These are phyloP conservation scores for Yamadazyma takamatsuzukensis DNA, from an alignment of 805 yeast species.

Conservation along the genomic window DNA sequence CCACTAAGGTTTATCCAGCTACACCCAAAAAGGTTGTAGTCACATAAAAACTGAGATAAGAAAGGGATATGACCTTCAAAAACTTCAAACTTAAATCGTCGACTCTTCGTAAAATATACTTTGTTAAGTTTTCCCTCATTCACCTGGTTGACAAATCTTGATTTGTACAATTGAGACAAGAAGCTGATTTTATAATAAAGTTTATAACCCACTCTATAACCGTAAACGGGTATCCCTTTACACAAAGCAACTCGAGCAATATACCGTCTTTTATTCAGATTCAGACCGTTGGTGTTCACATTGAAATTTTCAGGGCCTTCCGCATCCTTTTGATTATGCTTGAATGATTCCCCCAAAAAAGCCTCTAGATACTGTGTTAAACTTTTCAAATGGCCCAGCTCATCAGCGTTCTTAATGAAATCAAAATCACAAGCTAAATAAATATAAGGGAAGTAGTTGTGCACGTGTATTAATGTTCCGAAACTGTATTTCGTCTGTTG, in stretches of 20 bases:
- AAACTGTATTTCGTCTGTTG: conserved; percentile 17
- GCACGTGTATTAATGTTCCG: conserved; percentile 60
- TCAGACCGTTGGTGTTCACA: conserved; percentile 11
- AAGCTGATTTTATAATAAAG: conserved; percentile 66
- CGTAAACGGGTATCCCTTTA: conserved; percentile 79
- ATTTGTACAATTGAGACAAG: conserved; percentile 56
- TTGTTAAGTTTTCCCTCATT: conserved; percentile 17
- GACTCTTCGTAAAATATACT: conserved; percentile 3
- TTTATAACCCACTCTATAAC: conserved; percentile 66
- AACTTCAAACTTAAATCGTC: conserved; percentile 11
- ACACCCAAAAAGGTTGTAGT: conserved; percentile 82
- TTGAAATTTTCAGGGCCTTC: conserved; percentile 16
- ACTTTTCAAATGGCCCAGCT: conserved; percentile 19
- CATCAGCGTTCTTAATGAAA: conserved; percentile 1
- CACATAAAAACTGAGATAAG: conserved; percentile 72
- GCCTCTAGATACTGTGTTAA: conserved; percentile 45
- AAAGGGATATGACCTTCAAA: conserved; percentile 83
- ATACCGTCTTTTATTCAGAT: conserved; percentile 27
- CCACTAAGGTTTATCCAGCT: conserved; percentile 58
- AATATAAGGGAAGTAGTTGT: conserved; percentile 80
- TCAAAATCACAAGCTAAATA: conserved; percentile 59
- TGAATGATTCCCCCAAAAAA: conserved; percentile 21
- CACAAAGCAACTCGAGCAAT: conserved; percentile 63
- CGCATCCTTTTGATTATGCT: conserved; percentile 20
- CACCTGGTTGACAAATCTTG: conserved; percentile 49